Evolutionary conservation across 108 stramenopile genomes (phyloP).

Genomic region (Nannochloropsis oceanica): DNA sequence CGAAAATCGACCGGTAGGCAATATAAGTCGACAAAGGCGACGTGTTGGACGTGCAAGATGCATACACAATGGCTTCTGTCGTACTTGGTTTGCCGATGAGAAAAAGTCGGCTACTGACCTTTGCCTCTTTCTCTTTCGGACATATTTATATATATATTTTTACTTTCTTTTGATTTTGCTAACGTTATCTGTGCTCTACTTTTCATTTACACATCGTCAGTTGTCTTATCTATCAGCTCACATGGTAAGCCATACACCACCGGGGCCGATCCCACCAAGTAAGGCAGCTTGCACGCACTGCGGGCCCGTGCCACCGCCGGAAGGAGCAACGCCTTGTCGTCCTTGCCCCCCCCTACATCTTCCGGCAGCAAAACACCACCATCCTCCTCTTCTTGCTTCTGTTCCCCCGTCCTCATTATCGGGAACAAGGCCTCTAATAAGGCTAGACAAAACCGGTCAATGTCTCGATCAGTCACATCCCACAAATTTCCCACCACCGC

Average conservation of each 20-base stretch:
- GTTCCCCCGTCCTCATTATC: background rate
- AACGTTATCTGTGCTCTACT: too few relatives aligned
- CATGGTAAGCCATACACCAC: slow-evolving; percentile 80
- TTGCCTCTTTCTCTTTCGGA: too few relatives aligned
- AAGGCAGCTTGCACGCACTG: slow-evolving; percentile 64
- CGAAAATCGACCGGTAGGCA: too few relatives aligned
- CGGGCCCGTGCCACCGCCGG: slow-evolving; percentile 63
- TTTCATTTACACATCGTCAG: too few relatives aligned
- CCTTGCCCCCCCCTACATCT: slow-evolving; percentile 37
- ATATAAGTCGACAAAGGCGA: too few relatives aligned
- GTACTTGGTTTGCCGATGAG: too few relatives aligned
- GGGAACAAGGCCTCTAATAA: slow-evolving; percentile 9
- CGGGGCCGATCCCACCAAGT: slow-evolving; percentile 78
- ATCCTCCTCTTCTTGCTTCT: slow-evolving; percentile 36
- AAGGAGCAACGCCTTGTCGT: slow-evolving; percentile 38
- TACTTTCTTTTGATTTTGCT: too few relatives aligned
- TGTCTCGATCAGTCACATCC: slow-evolving; percentile 96
- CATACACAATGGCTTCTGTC: too few relatives aligned
- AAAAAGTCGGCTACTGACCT: too few relatives aligned
- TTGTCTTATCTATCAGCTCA: background rate
- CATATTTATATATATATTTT: too few relatives aligned
- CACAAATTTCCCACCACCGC: slow-evolving; percentile 93
- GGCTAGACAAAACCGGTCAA: slow-evolving; percentile 59
- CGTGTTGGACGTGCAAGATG: too few relatives aligned
- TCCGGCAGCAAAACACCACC: slow-evolving; percentile 15